These are phyloP conservation scores for Knufia petricola DNA, from an alignment of 2,329 filamentous ascomycete species.

Conservation along the genomic window DNA sequence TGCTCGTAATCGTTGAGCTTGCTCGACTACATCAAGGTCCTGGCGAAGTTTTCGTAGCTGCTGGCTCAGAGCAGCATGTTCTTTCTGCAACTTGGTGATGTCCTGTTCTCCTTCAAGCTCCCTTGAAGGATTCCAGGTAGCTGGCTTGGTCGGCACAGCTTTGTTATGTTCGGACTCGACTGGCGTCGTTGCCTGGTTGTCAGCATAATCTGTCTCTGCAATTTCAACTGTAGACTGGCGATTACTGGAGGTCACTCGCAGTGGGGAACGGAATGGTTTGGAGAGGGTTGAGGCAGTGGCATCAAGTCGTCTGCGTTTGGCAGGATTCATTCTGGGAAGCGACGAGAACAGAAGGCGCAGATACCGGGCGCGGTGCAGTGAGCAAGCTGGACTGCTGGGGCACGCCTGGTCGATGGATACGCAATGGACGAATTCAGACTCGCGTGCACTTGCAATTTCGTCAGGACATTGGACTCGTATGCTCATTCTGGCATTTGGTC, in stretches of 20 bases:
- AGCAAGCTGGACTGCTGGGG: neutral
- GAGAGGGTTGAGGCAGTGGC: slow-evolving; percentile 49
- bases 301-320: slow-evolving; percentile 56
- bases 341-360: neutral
- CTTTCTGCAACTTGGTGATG: slow-evolving; percentile 29
- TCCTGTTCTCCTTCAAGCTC: slow-evolving; percentile 20
- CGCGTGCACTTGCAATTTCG: neutral
- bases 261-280: slow-evolving; percentile 62
- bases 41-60: slow-evolving; percentile 25
- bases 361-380: neutral
- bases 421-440: neutral
- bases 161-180: slow-evolving; percentile 13
- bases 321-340: slow-evolving; percentile 25
- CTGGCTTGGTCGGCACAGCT: slow-evolving; percentile 10
- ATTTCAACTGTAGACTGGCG: neutral
- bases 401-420: neutral
- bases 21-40: slow-evolving; percentile 42
- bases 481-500: neutral
- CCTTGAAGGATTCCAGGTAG: slow-evolving; percentile 10
- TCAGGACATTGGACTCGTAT: neutral
- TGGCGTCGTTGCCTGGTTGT: slow-evolving; percentile 11
- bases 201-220: neutral
- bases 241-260: slow-evolving; percentile 13
- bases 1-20: slow-evolving; percentile 44
- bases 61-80: slow-evolving; percentile 27